Percentiles rank a stretch among this genome's conserved stretches.
These are phyloP conservation scores for Podaxis sp. DNA, from an alignment of 768 basidiomycete genomes.

Conservation along the genomic window DNA sequence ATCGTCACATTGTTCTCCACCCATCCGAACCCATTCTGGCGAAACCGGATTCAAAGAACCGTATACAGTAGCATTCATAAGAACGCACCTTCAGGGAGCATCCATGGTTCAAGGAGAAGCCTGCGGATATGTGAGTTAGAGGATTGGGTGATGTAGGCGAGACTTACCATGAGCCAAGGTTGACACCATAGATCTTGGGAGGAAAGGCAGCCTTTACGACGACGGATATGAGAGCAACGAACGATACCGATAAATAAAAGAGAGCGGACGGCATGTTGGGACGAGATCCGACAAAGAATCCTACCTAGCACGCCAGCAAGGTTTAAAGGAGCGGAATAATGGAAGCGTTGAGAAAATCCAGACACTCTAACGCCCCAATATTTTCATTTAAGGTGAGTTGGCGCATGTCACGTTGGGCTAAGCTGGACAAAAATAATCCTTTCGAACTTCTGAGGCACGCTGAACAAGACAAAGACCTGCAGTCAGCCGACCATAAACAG, in stretches of 20 bases:
- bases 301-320: slow-evolving; percentile 5
- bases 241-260: slow-evolving; percentile 20
- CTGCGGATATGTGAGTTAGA: slow-evolving; percentile 31
- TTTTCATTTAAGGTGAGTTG: background rate
- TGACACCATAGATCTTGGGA: slow-evolving; percentile 67
- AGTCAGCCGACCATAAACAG: slow-evolving; percentile 3
- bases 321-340: slow-evolving; percentile 1
- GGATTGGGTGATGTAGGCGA: slow-evolving; percentile 2
- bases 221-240: slow-evolving; percentile 14
- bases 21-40: slow-evolving; percentile 72
- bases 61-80: background rate
- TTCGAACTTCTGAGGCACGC: slow-evolving; percentile 1
- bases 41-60: background rate
- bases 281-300: background rate
- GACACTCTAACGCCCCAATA: slow-evolving; percentile 4
- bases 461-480: background rate
- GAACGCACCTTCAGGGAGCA: slow-evolving; percentile 62
- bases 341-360: background rate
- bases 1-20: slow-evolving; percentile 57
- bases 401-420: slow-evolving; percentile 3
- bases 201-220: slow-evolving; percentile 23
- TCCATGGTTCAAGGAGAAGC: slow-evolving; percentile 81
- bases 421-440: slow-evolving; percentile 1
- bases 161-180: slow-evolving; percentile 62
- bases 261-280: slow-evolving; percentile 23